phyloP scores from a whole-genome alignment of 1,139 yeast genomes.

The Diutina sp. region DNA sequence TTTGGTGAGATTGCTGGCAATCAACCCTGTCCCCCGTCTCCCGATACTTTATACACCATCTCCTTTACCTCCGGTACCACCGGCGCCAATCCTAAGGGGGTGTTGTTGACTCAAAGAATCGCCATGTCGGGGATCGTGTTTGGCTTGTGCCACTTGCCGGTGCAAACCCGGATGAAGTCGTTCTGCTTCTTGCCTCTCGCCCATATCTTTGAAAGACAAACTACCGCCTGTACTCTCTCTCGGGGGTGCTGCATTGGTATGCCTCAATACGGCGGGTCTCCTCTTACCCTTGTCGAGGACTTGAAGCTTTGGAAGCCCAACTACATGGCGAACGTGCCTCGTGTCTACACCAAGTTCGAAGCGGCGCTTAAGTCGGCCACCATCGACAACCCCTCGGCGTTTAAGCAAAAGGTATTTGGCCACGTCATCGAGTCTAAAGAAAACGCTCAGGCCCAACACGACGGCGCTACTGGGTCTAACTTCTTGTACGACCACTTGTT shows the following conservation, averaged over 20 bases:
- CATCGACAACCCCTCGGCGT: conserved; percentile 5
- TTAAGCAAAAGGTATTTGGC: conserved; percentile 9
- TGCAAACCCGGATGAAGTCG: neutral
- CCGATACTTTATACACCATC: conserved; percentile 13
- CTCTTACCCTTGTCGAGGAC: conserved; percentile 15
- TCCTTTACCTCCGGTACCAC: conserved; percentile 29
- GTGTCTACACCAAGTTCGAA: conserved; percentile 53
- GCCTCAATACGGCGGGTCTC: neutral
- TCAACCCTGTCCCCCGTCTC: conserved; percentile 12
- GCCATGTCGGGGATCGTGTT: conserved; percentile 38
- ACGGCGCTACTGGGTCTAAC: conserved; percentile 18
- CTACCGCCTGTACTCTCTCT: neutral
- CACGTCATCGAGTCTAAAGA: conserved; percentile 20
- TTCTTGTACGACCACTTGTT: conserved; percentile 19
- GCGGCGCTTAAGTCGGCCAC: conserved; percentile 33
- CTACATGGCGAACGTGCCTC: conserved; percentile 45
- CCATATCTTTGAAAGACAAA: conserved; percentile 1
- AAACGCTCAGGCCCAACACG: conserved; percentile 17
- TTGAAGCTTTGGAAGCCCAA: conserved; percentile 42
- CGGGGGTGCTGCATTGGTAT: neutral
- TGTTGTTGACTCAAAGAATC: conserved; percentile 21
- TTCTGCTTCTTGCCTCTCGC: neutral
- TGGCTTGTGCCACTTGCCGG: conserved; percentile 5
- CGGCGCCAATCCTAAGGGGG: conserved; percentile 26
- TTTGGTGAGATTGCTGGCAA: conserved; percentile 13